A percentile compares a stretch with the other conserved stretches of the same genome.
Conservation (phyloP, 345 rosid genomes). For the Trapa bicornis region DNA sequence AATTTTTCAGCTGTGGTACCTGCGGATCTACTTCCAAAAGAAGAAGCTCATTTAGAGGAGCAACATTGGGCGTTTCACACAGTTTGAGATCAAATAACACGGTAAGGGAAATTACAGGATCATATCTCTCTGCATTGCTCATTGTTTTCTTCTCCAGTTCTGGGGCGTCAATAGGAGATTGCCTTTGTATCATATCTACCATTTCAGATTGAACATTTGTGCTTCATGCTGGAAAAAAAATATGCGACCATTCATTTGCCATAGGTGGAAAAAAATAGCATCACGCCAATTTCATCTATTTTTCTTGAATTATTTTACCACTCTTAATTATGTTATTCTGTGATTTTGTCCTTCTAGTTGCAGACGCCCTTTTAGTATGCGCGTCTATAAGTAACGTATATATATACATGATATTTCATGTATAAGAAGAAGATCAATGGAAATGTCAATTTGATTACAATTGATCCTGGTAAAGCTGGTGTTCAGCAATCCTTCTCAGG, state of each 20-base stretch:
- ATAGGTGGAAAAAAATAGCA: not conserved
- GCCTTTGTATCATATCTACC: not conserved
- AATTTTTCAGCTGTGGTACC: constrained; percentile 42
- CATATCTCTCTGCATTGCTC: not conserved
- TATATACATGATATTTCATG: too few relatives aligned
- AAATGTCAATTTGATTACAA: too few relatives aligned
- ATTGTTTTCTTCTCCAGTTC: not conserved
- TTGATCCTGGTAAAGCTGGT: too few relatives aligned
- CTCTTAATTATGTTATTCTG: too few relatives aligned
- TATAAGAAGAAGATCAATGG: too few relatives aligned
- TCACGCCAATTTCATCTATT: too few relatives aligned
- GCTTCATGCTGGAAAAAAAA: not conserved
- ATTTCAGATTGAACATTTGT: not conserved
- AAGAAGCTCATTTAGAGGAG: constrained; percentile 51
- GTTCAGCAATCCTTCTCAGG: too few relatives aligned
- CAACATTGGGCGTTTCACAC: not conserved
- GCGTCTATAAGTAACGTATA: too few relatives aligned
- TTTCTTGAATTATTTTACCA: too few relatives aligned
- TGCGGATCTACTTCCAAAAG: constrained; percentile 44
- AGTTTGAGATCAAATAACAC: not conserved
- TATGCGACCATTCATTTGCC: not conserved
- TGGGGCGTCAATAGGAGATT: not conserved
- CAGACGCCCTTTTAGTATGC: too few relatives aligned
- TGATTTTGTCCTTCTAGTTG: too few relatives aligned
- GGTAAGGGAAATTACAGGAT: not conserved